These are phyloP conservation scores for Candida dubliniensis DNA, from an alignment of 1,139 yeast species.

Conservation along the genomic window DNA sequence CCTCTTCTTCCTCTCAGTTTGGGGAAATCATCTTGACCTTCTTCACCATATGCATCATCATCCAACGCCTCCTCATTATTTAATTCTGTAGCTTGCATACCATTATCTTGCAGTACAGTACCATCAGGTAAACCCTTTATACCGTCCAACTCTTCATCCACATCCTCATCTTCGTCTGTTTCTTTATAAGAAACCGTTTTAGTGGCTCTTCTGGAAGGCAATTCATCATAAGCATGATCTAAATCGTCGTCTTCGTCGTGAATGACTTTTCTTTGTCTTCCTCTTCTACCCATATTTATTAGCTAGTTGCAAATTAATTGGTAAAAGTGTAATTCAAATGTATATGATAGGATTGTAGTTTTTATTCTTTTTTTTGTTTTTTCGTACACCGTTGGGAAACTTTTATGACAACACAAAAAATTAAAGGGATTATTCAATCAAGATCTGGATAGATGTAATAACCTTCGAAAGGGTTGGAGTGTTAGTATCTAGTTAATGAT, in stretches of 20 bases:
- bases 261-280: constrained; percentile 7
- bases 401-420: too few species aligned
- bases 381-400: too few species aligned
- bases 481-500: too few species aligned
- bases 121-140: constrained; percentile 20
- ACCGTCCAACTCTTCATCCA: constrained; percentile 14
- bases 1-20: constrained; percentile 16
- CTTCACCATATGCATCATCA: constrained; percentile 25
- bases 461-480: too few species aligned
- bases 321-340: too few species aligned
- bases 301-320: background rate
- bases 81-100: constrained; percentile 18
- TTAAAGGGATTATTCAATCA: too few species aligned
- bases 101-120: constrained; percentile 17
- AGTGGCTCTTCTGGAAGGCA: constrained; percentile 18
- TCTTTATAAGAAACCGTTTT: constrained; percentile 19
- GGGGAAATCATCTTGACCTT: constrained; percentile 21
- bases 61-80: constrained; percentile 13
- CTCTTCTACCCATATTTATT: constrained; percentile 14
- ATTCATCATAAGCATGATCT: constrained; percentile 14
- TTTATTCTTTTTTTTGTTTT: too few species aligned
- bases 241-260: constrained; percentile 12
- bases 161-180: constrained; percentile 21
- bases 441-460: too few species aligned
- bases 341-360: too few species aligned